Base-by-base conservation (phyloP, 2,329 filamentous ascomycete genomes). In the Fusarium sp. region DNA sequence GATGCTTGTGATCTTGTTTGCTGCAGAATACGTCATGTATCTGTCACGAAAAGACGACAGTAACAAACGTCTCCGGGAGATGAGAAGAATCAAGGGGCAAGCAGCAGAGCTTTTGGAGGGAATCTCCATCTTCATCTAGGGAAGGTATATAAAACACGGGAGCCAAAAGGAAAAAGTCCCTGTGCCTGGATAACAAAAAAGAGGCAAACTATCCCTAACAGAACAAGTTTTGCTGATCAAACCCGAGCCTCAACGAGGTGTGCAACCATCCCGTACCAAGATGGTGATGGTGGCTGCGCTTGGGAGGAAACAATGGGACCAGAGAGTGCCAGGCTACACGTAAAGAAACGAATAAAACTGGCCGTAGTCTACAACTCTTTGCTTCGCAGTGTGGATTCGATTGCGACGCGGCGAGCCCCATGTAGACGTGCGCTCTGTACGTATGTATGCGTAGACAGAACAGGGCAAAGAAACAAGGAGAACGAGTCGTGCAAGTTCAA, bases 21-120 rank as follows among this genome's bases (percentile, higher is more conserved):
- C 49, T 56, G 57, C 50, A 59, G 36, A 32, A 41, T 64, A 68
- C 65, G 65, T 68, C 65, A 68, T 68, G 23, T 32, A 35, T 8
- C 15, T 41, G 49, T 63, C 49, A 63, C 39, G 27, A 21, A 27
- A 10, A 29, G 6, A 27, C 11, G 25, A 32, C 33, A 19, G 42
- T 38, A 37, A 15, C 19, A 6, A n/a, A 17, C 43, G 39, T 38
- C 42, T 46, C 52, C 46, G 53, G 39, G 47, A 35, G 21, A 42
- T 10, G 19, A 8, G 42, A 35, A 29, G 31, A 37, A 15, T 32
- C 17, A 13, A 31, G 35, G 54, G 37, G 19, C 13, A 46, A 31
- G 27, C 5, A 21, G 23, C 27, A 31, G 29, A 39, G 21, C n/a
- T 39, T 23, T 25, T 8, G 17, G 14, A 39, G 19, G n/a, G 13